Conservation (phyloP, 768 basidiomycete genomes). For the Arthromyces matolae region DNA sequence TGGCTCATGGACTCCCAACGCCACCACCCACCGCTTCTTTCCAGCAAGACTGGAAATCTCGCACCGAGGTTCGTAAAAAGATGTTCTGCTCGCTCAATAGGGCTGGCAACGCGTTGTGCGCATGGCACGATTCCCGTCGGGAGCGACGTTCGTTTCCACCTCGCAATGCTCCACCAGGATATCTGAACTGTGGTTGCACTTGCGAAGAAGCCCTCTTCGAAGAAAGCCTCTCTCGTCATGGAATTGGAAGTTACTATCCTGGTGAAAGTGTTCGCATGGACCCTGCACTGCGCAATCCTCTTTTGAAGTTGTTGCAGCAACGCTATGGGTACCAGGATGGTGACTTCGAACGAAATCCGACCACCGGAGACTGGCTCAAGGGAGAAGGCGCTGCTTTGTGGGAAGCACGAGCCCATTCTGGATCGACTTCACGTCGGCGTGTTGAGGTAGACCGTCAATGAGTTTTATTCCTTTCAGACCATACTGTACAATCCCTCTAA, state of each 20-base stretch:
- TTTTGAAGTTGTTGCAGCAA: conserved; percentile 65
- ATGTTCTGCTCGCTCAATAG: conserved; percentile 80
- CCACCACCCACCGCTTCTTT: conserved; percentile 44
- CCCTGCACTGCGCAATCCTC: conserved; percentile 77
- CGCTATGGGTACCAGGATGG: conserved; percentile 81
- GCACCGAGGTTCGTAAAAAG: conserved; percentile 69
- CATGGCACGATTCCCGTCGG: conserved; percentile 87
- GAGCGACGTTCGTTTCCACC: conserved; percentile 77
- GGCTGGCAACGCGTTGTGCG: conserved; percentile 84
- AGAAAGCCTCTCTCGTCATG: conserved; percentile 75
- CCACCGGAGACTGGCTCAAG: conserved; percentile 62
- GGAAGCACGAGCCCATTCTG: conserved; percentile 51
- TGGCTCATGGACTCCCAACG: conserved; percentile 16
- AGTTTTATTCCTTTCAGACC: conserved; percentile 4
- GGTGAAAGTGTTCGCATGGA: conserved; percentile 89
- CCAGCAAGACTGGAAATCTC: conserved; percentile 62
- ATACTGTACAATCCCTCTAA: conserved; percentile 1
- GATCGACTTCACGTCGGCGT: conserved; percentile 33
- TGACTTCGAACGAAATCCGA: conserved; percentile 73
- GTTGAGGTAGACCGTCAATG: conserved; percentile 26
- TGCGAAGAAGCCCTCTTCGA: conserved; percentile 84
- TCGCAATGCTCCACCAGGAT: conserved; percentile 72
- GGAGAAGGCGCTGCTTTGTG: conserved; percentile 62
- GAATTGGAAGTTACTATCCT: conserved; percentile 77
- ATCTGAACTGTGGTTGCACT: conserved; percentile 84